Conservation (phyloP, 139 green algal species). For the Gonium pectorale region DNA sequence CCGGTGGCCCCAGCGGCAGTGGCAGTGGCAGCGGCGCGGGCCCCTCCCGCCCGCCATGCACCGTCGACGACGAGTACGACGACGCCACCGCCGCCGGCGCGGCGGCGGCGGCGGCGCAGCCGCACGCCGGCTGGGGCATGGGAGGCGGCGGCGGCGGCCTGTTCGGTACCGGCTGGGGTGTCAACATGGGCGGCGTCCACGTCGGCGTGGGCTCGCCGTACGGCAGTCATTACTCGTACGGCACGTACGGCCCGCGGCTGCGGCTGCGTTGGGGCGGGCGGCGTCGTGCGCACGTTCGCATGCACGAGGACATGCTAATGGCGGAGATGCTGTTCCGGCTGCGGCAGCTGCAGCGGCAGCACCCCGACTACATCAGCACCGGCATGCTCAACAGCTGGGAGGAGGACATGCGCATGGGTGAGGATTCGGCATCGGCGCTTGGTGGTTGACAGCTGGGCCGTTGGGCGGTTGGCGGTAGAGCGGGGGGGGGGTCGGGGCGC, state of each 20-base stretch:
- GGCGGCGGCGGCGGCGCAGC: too few relatives aligned
- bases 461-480: too few relatives aligned
- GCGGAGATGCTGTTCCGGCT: constrained; percentile 52
- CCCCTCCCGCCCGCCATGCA: constrained; percentile 18
- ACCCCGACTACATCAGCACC: constrained; percentile 58
- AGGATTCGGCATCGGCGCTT: neutral
- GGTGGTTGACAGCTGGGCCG: neutral
- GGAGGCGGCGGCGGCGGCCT: too few relatives aligned
- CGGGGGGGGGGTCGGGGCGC: too few relatives aligned
- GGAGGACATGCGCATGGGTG: constrained; percentile 46
- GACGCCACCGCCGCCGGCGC: neutral
- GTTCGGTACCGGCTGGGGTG: neutral
- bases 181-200: neutral
- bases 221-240: too few relatives aligned
- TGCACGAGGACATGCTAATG: constrained; percentile 30
- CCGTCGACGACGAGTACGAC: constrained; percentile 4
- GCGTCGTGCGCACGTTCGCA: neutral
- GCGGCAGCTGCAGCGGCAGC: constrained; percentile 43
- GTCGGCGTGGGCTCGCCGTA: neutral
- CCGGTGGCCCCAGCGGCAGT: neutral
- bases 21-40: too few relatives aligned
- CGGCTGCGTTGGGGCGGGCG: constrained; percentile 30
- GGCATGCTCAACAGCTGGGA: constrained; percentile 56
- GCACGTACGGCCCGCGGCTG: too few relatives aligned
- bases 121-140: too few relatives aligned